Conservation (phyloP, 2,329 filamentous ascomycete species). For the Fusarium sp. region DNA sequence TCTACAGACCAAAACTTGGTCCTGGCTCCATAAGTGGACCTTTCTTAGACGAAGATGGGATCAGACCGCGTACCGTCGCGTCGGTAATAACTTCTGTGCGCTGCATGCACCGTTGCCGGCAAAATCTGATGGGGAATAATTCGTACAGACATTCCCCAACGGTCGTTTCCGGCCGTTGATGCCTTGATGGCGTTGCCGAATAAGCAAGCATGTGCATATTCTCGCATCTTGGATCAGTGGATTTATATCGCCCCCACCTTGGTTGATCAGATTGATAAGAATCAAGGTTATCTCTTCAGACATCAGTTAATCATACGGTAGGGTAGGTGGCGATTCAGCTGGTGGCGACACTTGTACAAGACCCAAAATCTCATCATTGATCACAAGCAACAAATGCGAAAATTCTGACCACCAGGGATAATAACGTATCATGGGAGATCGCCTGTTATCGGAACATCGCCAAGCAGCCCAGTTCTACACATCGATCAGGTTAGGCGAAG, state of each 20-base stretch:
- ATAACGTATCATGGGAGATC: not conserved
- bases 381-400: not conserved
- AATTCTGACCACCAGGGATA: not conserved
- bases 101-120: not conserved
- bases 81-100: not conserved
- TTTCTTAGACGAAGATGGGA: not conserved
- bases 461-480: not conserved
- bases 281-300: not conserved
- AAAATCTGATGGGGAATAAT: fast-evolving
- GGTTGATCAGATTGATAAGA: not conserved
- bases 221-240: not conserved
- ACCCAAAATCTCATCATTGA: not conserved
- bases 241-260: not conserved
- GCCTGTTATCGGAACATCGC: not conserved
- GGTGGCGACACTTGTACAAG: not conserved
- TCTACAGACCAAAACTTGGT: not conserved
- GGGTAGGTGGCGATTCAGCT: not conserved
- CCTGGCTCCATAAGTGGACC: not conserved
- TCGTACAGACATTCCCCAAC: not conserved
- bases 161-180: not conserved
- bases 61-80: not conserved
- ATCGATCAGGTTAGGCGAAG: not conserved
- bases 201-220: fast-evolving
- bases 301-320: not conserved
- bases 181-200: fast-evolving